Conservation (phyloP, 1,284 basidiomycete genomes). For the Wallemia ichthyophaga region DNA sequence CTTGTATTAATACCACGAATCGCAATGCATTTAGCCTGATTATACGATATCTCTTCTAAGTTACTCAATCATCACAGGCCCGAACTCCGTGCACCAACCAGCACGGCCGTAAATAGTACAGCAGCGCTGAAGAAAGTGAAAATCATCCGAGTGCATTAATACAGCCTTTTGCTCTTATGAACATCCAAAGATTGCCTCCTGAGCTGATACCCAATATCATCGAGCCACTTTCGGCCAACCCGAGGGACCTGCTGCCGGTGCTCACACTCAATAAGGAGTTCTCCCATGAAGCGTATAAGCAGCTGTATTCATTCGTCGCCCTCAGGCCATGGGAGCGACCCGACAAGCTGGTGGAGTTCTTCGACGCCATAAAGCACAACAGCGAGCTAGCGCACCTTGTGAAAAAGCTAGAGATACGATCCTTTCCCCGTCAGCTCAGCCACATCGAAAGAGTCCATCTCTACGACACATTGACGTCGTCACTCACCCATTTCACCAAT, state of each 20-base stretch:
- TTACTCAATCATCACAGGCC: too few relatives aligned
- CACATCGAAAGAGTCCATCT: not conserved
- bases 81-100: too few relatives aligned
- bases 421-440: not conserved
- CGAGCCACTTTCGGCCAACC: not conserved
- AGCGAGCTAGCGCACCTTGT: not conserved
- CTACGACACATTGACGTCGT: not conserved
- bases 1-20: too few relatives aligned
- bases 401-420: not conserved
- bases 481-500: not conserved
- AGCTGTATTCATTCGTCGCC: not conserved
- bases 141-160: too few relatives aligned
- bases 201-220: not conserved
- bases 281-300: not conserved
- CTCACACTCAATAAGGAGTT: not conserved
- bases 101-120: too few relatives aligned
- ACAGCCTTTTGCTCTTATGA: too few relatives aligned
- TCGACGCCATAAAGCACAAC: not conserved
- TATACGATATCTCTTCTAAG: too few relatives aligned
- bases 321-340: not conserved
- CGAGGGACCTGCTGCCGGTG: not conserved
- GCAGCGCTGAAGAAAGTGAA: too few relatives aligned
- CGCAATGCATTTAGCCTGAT: too few relatives aligned
- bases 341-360: not conserved
- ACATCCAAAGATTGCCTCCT: not conserved